phyloP scores from a whole-genome alignment of 2,329 filamentous ascomycete species.

The Fusarium protoensiforme region DNA sequence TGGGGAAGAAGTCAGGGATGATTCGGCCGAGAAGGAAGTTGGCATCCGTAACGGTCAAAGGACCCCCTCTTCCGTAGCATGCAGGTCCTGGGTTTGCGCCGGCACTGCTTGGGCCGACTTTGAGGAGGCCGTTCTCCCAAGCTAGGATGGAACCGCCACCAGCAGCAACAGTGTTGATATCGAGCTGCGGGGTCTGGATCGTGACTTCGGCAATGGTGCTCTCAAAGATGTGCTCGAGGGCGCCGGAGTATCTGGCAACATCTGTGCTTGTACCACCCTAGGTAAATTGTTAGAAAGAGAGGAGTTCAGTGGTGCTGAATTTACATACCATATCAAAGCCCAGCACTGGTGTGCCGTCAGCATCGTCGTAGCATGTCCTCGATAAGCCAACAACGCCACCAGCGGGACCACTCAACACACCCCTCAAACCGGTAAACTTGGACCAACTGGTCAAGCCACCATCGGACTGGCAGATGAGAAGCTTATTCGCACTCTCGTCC shows the following conservation, averaged over 20 bases:
- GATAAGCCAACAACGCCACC: slow-evolving; percentile 44
- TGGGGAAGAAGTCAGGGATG: slow-evolving; percentile 72
- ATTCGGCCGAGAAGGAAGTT: slow-evolving; percentile 74
- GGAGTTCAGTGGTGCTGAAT: too few species aligned
- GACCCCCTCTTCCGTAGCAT: slow-evolving; percentile 77
- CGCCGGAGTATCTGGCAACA: slow-evolving; percentile 75
- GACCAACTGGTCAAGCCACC: slow-evolving; percentile 43
- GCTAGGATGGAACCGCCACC: slow-evolving; percentile 66
- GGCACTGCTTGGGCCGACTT: slow-evolving; percentile 78
- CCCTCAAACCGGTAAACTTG: slow-evolving; percentile 42
- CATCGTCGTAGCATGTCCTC: slow-evolving; percentile 40
- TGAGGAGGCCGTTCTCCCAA: slow-evolving; percentile 76
- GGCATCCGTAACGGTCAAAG: slow-evolving; percentile 78
- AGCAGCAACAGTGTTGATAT: slow-evolving; percentile 77
- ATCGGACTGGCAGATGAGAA: slow-evolving; percentile 45
- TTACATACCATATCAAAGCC: slow-evolving; percentile 41
- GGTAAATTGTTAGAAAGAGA: not conserved
- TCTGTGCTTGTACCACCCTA: slow-evolving; percentile 75
- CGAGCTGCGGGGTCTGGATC: slow-evolving; percentile 77
- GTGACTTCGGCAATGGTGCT: slow-evolving; percentile 77
- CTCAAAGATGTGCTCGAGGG: slow-evolving; percentile 78
- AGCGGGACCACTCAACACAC: slow-evolving; percentile 42
- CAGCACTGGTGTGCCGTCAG: slow-evolving; percentile 38
- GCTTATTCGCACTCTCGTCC: slow-evolving; percentile 43
- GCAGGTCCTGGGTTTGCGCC: slow-evolving; percentile 78